A percentile compares a stretch with the other conserved stretches of the same genome.
These are phyloP conservation scores for Salvia rosmarinus DNA, from an alignment of 257 asterid genomes.

Conservation along the genomic window DNA sequence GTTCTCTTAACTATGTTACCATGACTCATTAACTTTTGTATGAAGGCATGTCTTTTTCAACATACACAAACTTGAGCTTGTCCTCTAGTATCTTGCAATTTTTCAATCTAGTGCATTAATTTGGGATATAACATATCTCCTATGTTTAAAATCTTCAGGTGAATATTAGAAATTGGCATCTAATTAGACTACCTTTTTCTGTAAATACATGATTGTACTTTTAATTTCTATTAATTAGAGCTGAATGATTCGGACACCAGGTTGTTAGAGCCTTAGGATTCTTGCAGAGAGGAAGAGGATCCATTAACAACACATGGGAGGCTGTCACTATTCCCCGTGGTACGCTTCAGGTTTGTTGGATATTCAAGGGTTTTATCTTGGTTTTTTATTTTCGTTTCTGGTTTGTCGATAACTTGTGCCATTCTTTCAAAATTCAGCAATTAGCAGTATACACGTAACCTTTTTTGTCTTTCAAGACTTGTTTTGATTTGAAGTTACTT, in stretches of 20 bases:
- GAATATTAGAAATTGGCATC: conserved; percentile 9
- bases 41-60: neutral
- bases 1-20: neutral
- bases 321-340: conserved; percentile 92
- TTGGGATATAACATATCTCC: conserved; percentile 1
- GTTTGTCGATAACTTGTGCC: conserved; percentile 25
- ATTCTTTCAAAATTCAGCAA: conserved; percentile 8
- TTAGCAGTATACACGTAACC: neutral
- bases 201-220: neutral
- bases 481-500: conserved; percentile 27
- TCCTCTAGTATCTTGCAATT: neutral
- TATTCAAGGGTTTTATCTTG: conserved; percentile 37
- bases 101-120: neutral
- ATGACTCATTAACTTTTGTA: neutral
- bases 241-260: conserved; percentile 52
- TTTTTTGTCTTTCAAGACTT: conserved; percentile 29
- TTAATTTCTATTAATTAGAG: conserved; percentile 23
- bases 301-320: conserved; percentile 65
- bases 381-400: conserved; percentile 5
- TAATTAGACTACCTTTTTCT: neutral
- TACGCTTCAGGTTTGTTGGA: conserved; percentile 96
- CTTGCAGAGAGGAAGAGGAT: conserved; percentile 73
- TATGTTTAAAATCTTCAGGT: neutral
- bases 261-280: conserved; percentile 88
- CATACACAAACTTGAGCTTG: neutral